Evolutionary conservation across 2,329 filamentous ascomycete genomes (phyloP), one percentile per base, ranked within the genome.

Genomic region (Talaromyces sp.): DNA sequence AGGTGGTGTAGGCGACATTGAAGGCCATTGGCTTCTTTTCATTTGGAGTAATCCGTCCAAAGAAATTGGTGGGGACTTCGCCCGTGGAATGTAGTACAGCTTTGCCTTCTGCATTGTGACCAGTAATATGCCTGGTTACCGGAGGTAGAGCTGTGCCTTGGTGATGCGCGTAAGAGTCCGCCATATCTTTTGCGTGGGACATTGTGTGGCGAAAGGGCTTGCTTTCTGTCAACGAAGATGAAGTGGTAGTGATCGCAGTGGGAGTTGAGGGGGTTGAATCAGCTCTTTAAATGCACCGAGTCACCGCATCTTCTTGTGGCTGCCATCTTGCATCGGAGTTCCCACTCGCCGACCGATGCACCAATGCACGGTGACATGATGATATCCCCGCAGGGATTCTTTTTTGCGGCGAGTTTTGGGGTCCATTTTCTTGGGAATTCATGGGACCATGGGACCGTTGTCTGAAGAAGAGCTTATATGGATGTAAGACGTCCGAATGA

Each of bases 1-100:
- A 70, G 6, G 74, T 76, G 1, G 72, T 75, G 59, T 75, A 77
- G 47, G 71, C 59, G 8, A 76, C 69, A 35, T 68, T 70, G 63
- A 77, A 76, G 22, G 64, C 70, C 65, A 76, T 69, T 4, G 58
- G 57, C 27, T 58, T 57, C 36, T 65, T 60, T 8, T 68, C 64
- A 41, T 64, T 61, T 3, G 62, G 46, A 8, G 53, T 61, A 69
- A 69, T 75, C 17, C 62, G 37, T 5, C 55, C 33, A 5, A 32
- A 13, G 19, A 35, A 67, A 0, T 65, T 58, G 3, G 59, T 63
- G 6, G 67, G 37, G 0, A 42, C 27, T 22, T 42, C 35, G 3
- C 10, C 19, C 4, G 46, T 64, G 14, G 68, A 68, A 30, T 73
- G 66, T 27, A 76, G 57, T 20, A 72, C 66, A n/a, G 74, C 72